Conservation (phyloP, 495 filamentous ascomycete genomes). For the Sabuloglossum arenarium region DNA sequence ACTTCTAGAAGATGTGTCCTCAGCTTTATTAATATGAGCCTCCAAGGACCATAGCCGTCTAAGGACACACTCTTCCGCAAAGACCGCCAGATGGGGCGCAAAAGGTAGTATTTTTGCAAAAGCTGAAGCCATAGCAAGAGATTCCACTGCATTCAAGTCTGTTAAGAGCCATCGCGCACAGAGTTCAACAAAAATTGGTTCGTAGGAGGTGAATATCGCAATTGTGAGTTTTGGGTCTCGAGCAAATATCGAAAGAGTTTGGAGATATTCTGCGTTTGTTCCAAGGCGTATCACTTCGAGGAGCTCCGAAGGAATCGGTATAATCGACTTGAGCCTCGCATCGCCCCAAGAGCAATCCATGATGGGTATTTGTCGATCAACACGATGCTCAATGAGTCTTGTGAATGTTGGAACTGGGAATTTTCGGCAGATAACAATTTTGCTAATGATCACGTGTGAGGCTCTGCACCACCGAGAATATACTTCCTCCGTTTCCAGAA, state of each 20-base stretch:
- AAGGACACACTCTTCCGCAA: constrained; percentile 2
- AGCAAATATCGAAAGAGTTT: constrained; percentile 43
- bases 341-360: constrained; percentile 4
- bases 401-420: neutral
- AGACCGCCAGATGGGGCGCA: constrained; percentile 45
- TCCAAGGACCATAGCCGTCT: neutral
- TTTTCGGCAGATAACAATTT: neutral
- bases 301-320: neutral
- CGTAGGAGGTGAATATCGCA: constrained; percentile 45
- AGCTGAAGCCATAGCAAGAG: constrained; percentile 33
- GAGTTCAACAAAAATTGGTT: constrained; percentile 53
- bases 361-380: neutral
- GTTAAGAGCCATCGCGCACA: constrained; percentile 50
- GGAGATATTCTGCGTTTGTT: constrained; percentile 27
- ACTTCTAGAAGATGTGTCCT: neutral
- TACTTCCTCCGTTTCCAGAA: neutral
- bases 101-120: constrained; percentile 65
- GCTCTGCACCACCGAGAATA: constrained; percentile 1
- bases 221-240: constrained; percentile 44
- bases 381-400: neutral
- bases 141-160: constrained; percentile 16
- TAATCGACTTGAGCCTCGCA: neutral
- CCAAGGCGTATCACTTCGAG: neutral
- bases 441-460: neutral
- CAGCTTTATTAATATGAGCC: neutral